Evolutionary conservation across 805 yeast genomes (phyloP).

Genomic region (Ogataea ramenticola): DNA sequence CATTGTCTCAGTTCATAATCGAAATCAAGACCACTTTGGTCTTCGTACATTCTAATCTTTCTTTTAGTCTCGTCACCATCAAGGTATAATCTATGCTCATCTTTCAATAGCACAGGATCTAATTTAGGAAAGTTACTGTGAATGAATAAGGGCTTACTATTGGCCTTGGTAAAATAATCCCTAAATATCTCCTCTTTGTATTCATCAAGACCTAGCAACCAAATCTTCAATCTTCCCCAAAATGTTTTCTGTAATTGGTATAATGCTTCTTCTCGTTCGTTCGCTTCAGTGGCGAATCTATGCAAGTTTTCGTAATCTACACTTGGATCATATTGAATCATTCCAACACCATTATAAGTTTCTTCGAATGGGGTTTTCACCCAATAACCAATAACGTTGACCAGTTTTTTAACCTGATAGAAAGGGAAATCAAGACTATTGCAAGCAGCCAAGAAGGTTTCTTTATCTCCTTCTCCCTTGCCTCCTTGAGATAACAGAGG

Average conservation of each 20-base stretch:
- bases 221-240: constrained; percentile 5
- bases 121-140: constrained; percentile 51
- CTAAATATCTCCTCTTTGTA: constrained; percentile 11
- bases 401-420: constrained; percentile 44
- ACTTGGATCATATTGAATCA: constrained; percentile 50
- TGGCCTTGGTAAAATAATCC: constrained; percentile 16
- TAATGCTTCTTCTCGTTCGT: constrained; percentile 1
- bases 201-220: constrained; percentile 8
- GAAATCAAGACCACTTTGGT: constrained; percentile 26
- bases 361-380: constrained; percentile 10
- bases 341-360: constrained; percentile 43
- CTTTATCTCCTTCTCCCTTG: constrained; percentile 53
- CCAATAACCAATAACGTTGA: constrained; percentile 43
- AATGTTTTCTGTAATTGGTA: constrained; percentile 4
- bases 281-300: constrained; percentile 13
- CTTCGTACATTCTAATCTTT: constrained; percentile 22
- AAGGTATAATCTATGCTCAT: constrained; percentile 26
- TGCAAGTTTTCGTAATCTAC: constrained; percentile 27
- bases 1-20: constrained; percentile 59
- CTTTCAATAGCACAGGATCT: constrained; percentile 34
- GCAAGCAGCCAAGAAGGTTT: constrained; percentile 50
- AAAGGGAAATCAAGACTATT: constrained; percentile 32
- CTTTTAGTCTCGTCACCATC: constrained; percentile 5
- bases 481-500: constrained; percentile 41
- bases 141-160: constrained; percentile 31